phyloP scores from a whole-genome alignment of 768 basidiomycete species.

The Tephrocybe sp. region DNA sequence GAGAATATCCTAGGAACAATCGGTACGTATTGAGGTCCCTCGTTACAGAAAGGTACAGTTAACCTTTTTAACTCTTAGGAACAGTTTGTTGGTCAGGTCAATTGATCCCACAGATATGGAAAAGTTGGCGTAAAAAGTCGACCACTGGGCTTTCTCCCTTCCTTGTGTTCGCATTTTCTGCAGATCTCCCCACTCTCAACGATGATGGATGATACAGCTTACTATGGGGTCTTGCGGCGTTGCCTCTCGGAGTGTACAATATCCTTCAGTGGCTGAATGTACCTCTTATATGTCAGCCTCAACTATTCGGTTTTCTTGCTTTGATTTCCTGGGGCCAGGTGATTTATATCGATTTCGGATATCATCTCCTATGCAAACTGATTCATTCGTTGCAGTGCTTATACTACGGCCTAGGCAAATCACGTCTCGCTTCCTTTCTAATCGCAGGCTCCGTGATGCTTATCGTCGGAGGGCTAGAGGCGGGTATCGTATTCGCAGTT shows the following conservation, averaged over 20 bases:
- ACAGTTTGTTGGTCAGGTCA: slow-evolving; percentile 69
- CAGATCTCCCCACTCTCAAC: not conserved
- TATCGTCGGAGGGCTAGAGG: slow-evolving; percentile 57
- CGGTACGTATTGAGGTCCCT: slow-evolving; percentile 47
- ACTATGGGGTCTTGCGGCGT: slow-evolving; percentile 59
- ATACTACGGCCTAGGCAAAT: slow-evolving; percentile 56
- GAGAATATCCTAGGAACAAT: slow-evolving; percentile 74
- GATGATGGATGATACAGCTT: slow-evolving; percentile 35
- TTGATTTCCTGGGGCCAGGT: slow-evolving; percentile 71
- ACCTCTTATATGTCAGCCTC: slow-evolving; percentile 70
- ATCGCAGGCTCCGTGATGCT: slow-evolving; percentile 39
- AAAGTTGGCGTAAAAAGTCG: slow-evolving; percentile 66
- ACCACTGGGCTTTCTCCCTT: slow-evolving; percentile 68
- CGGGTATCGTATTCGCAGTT: slow-evolving; percentile 57
- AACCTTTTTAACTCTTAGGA: no score
- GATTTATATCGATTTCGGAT: slow-evolving; percentile 17
- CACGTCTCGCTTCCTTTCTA: slow-evolving; percentile 27
- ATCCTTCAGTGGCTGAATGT: slow-evolving; percentile 68
- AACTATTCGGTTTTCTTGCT: slow-evolving; percentile 59
- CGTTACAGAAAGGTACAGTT: no score
- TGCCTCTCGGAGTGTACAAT: slow-evolving; percentile 68
- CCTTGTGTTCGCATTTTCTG: slow-evolving; percentile 59
- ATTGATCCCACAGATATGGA: slow-evolving; percentile 71
- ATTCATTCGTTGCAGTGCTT: slow-evolving; percentile 48
- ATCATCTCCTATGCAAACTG: not conserved